These are phyloP conservation scores for Iodosphaeria phyllophila DNA, from an alignment of 2,329 filamentous ascomycete species.

Conservation along the genomic window DNA sequence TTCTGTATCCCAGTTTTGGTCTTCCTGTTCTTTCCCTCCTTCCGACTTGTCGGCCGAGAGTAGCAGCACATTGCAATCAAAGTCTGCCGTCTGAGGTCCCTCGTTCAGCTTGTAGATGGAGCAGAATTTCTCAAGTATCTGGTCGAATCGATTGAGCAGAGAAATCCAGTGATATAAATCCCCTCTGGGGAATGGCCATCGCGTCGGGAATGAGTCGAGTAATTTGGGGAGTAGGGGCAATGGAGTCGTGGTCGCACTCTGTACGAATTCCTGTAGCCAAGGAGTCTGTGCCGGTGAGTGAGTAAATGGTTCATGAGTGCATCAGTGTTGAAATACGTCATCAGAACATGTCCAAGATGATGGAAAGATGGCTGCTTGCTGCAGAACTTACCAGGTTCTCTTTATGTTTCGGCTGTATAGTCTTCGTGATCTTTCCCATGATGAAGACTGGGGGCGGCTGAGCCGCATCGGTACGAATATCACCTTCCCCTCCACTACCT, in stretches of 20 bases:
- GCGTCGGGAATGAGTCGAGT: constrained; percentile 62
- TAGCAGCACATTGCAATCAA: constrained; percentile 46
- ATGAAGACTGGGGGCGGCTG: constrained; percentile 35
- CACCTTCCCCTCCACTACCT: constrained; percentile 40
- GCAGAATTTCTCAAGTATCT: constrained; percentile 66
- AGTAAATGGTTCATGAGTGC: constrained; percentile 3
- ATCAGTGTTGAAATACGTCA: constrained; percentile 1
- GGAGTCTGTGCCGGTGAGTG: constrained; percentile 45
- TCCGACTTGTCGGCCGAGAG: constrained; percentile 34
- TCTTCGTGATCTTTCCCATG: constrained; percentile 53
- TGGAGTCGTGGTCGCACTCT: constrained; percentile 46
- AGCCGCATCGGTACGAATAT: constrained; percentile 27
- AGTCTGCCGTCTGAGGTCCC: constrained; percentile 64
- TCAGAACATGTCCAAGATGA: constrained; percentile 2
- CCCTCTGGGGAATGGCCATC: constrained; percentile 90
- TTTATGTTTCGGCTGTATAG: constrained; percentile 46
- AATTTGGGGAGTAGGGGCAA: constrained; percentile 60
- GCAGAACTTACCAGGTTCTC: constrained; percentile 40
- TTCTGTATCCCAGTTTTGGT: constrained; percentile 24
- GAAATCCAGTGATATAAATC: constrained; percentile 98
- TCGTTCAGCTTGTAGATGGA: constrained; percentile 61
- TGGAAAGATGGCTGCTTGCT: neutral
- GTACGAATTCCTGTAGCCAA: constrained; percentile 68
- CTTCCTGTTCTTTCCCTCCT: constrained; percentile 32
- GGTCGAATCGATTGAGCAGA: constrained; percentile 82